Evolutionary conservation across 768 basidiomycete genomes (phyloP).

Genomic region (Gloeopeniophorella convolvens): DNA sequence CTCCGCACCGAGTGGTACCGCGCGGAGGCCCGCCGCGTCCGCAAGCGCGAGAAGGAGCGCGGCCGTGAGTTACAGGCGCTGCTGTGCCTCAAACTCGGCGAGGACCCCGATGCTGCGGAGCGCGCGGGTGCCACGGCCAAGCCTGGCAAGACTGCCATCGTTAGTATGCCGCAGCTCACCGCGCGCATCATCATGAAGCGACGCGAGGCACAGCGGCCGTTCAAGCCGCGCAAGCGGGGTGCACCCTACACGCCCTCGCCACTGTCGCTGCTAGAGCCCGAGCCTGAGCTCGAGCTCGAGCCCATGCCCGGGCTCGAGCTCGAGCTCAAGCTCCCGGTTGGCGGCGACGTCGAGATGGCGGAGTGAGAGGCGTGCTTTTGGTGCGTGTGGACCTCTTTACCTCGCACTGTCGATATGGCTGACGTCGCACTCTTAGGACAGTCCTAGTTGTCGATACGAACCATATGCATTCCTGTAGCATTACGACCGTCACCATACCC

Average conservation of each 20-base stretch:
- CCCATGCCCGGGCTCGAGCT: too few species aligned
- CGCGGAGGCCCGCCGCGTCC: conserved; percentile 37
- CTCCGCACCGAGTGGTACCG: conserved; percentile 22
- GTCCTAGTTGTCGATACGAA: conserved; percentile 11
- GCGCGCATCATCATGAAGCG: conserved; percentile 44
- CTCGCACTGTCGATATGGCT: too few species aligned
- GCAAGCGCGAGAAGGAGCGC: conserved; percentile 49
- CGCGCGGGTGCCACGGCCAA: conserved; percentile 21
- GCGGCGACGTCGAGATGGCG: not conserved
- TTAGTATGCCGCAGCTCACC: conserved; percentile 36
- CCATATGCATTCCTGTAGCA: conserved; percentile 23
- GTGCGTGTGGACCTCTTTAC: conserved; percentile 3
- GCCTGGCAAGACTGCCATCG: conserved; percentile 17
- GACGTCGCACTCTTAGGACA: conserved; percentile 7
- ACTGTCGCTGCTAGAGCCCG: too few species aligned
- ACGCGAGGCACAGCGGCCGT: conserved; percentile 33
- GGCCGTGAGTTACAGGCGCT: conserved; percentile 50
- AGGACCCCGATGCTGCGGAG: conserved; percentile 20
- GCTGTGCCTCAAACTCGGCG: conserved; percentile 47
- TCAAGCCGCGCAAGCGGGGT: conserved; percentile 31
- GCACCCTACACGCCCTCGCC: conserved; percentile 27
- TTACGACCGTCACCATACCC: conserved; percentile 17
- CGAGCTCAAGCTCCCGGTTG: conserved; percentile 4
- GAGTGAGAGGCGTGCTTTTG: not conserved
- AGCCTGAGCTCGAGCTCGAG: too few species aligned